These are phyloP conservation scores for Cryptococcus sp. DNA, from an alignment of 1,284 basidiomycete genomes.

Conservation along the genomic window DNA sequence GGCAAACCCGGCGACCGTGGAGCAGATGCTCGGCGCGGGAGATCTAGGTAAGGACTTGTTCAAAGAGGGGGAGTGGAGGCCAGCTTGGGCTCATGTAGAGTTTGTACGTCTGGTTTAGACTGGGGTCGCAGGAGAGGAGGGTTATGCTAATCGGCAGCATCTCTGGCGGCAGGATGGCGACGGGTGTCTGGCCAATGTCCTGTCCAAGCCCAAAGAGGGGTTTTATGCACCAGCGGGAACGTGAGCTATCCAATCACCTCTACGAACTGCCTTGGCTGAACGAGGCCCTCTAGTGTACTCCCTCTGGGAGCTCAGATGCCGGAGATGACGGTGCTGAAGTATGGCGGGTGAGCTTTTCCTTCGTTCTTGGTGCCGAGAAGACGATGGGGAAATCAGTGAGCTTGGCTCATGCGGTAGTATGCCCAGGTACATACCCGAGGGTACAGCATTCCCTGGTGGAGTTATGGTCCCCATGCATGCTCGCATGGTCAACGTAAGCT, in stretches of 20 bases:
- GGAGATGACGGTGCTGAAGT: slow-evolving; percentile 36
- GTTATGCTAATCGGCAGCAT: not conserved
- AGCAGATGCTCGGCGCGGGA: slow-evolving; percentile 18
- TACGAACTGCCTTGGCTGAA: too few species aligned
- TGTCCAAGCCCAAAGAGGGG: slow-evolving; percentile 23
- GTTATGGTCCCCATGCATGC: slow-evolving; percentile 38
- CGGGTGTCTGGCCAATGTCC: slow-evolving; percentile 33
- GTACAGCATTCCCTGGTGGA: slow-evolving; percentile 38
- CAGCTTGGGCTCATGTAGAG: slow-evolving; percentile 31
- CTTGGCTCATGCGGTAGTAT: not conserved
- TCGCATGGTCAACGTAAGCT: slow-evolving; percentile 34
- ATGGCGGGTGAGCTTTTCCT: slow-evolving; percentile 30
- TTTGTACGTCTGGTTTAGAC: slow-evolving; percentile 23
- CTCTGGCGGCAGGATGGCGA: slow-evolving; percentile 24
- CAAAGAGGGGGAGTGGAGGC: slow-evolving; percentile 31
- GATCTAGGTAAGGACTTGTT: slow-evolving; percentile 21
- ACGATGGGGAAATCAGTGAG: not conserved
- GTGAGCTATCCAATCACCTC: slow-evolving; percentile 2
- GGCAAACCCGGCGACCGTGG: slow-evolving; percentile 25
- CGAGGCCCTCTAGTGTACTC: slow-evolving; percentile 17
- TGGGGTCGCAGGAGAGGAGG: not conserved
- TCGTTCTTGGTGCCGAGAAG: too few species aligned
- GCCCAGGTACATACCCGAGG: slow-evolving; percentile 35
- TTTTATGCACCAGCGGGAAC: slow-evolving; percentile 37
- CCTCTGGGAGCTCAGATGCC: slow-evolving; percentile 34